Evolutionary conservation across 2,329 filamentous ascomycete species (phyloP).

Genomic region (Escovopsis sp.): DNA sequence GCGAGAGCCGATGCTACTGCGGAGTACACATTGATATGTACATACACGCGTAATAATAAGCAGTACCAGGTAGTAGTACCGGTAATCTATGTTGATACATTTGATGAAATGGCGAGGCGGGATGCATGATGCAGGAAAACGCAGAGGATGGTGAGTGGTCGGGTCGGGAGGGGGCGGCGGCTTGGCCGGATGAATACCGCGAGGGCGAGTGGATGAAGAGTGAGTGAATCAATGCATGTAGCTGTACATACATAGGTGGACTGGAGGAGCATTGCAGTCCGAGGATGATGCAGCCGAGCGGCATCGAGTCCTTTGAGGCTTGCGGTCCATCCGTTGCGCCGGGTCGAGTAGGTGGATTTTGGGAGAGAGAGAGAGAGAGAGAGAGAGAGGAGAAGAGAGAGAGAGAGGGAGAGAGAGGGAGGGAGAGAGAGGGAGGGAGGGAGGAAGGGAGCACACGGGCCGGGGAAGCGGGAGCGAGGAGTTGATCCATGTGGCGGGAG

Average conservation of each 20-base stretch:
- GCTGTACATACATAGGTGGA: background rate
- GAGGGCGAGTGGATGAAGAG: background rate
- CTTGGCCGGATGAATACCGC: background rate
- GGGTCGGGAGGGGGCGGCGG: background rate
- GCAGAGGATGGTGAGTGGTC: background rate
- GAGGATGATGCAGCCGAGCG: too few species aligned
- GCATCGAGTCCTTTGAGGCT: background rate
- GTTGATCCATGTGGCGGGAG: too few species aligned
- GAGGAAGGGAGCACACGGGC: background rate
- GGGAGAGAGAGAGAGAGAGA: background rate
- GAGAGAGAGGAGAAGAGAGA: background rate
- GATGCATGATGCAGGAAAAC: constrained; percentile 1
- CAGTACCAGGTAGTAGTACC: background rate
- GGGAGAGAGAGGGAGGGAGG: background rate
- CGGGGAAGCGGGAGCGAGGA: too few species aligned
- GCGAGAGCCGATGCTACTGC: too few species aligned
- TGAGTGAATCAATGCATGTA: background rate
- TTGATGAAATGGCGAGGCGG: background rate
- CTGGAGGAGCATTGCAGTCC: too few species aligned
- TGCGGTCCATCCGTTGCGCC: background rate
- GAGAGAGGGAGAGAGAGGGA: background rate
- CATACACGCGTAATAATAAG: too few species aligned
- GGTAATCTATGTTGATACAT: background rate
- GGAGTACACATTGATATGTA: too few species aligned
- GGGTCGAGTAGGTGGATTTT: background rate